phyloP scores from a whole-genome alignment of 2,329 filamentous ascomycete genomes.

The Pleomassaria siparia region DNA sequence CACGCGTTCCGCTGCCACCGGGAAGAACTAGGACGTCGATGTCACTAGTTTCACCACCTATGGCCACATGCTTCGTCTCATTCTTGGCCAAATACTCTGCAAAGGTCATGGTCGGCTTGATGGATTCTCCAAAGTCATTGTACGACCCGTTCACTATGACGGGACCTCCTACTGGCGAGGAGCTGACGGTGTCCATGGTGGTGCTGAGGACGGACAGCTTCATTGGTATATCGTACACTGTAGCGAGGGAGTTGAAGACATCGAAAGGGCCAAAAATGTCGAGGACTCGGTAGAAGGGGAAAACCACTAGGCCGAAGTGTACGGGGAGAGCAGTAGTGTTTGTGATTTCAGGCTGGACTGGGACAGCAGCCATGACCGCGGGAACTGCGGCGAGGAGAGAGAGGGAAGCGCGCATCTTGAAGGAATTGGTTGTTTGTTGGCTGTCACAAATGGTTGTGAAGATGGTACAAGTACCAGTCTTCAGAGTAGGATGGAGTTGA shows the following conservation, averaged over 20 bases:
- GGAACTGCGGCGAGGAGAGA: slow-evolving; percentile 3
- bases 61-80: background rate
- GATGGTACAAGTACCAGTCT: background rate
- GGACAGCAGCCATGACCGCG: background rate
- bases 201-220: slow-evolving; percentile 27
- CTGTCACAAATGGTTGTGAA: background rate
- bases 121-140: slow-evolving; percentile 37
- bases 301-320: slow-evolving; percentile 19
- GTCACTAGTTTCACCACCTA: slow-evolving; percentile 16
- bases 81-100: slow-evolving; percentile 43
- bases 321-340: slow-evolving; percentile 9
- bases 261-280: slow-evolving; percentile 50
- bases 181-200: slow-evolving; percentile 32
- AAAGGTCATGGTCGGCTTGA: slow-evolving; percentile 58
- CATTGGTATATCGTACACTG: slow-evolving; percentile 29
- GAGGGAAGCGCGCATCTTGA: background rate
- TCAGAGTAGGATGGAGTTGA: no score
- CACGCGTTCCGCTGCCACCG: slow-evolving; percentile 57
- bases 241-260: slow-evolving; percentile 41
- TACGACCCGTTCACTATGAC: slow-evolving; percentile 11
- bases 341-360: slow-evolving; percentile 4
- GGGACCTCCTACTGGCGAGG: slow-evolving; percentile 15
- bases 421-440: slow-evolving; percentile 6
- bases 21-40: slow-evolving; percentile 67
- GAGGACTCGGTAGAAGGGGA: slow-evolving; percentile 27